phyloP scores from a whole-genome alignment of 345 rosid species.

The Reutealis trisperma region DNA sequence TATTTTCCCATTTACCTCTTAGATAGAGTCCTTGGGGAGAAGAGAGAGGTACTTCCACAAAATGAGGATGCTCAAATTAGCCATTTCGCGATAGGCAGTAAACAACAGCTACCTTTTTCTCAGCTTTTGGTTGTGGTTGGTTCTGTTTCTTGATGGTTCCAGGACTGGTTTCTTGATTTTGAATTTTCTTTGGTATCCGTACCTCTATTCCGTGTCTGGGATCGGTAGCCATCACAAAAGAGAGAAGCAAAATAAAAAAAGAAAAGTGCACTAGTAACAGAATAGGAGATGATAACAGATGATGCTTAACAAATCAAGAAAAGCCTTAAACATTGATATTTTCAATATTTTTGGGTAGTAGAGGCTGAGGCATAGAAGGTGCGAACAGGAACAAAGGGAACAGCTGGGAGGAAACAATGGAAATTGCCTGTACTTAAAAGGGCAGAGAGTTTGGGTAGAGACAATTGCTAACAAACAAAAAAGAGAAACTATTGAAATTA shows the following conservation, averaged over 20 bases:
- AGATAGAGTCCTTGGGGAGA: conserved; percentile 19
- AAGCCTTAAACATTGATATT: background rate
- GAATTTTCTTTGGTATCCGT: conserved; percentile 12
- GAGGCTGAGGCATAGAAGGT: too few relatives aligned
- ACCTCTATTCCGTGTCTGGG: conserved; percentile 23
- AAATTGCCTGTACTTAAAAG: background rate
- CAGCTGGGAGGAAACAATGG: background rate
- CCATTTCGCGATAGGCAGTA: conserved; percentile 24
- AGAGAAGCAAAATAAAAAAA: background rate
- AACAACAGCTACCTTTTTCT: conserved; percentile 22
- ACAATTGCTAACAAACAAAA: conserved; percentile 12
- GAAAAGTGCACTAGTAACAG: too few relatives aligned
- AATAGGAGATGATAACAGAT: background rate
- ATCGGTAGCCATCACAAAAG: conserved; percentile 23
- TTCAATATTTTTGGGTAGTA: background rate
- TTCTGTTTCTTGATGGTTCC: conserved; percentile 30
- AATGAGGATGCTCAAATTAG: conserved; percentile 28
- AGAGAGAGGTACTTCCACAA: conserved; percentile 22
- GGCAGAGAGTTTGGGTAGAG: background rate
- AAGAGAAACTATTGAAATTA: background rate
- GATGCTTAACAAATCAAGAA: background rate
- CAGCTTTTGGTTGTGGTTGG: conserved; percentile 26
- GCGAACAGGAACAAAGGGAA: background rate
- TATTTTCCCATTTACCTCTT: conserved; percentile 3
- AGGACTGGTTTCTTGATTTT: conserved; percentile 26